phyloP scores from a whole-genome alignment of 1,284 basidiomycete species.

The Irpex lacteus region DNA sequence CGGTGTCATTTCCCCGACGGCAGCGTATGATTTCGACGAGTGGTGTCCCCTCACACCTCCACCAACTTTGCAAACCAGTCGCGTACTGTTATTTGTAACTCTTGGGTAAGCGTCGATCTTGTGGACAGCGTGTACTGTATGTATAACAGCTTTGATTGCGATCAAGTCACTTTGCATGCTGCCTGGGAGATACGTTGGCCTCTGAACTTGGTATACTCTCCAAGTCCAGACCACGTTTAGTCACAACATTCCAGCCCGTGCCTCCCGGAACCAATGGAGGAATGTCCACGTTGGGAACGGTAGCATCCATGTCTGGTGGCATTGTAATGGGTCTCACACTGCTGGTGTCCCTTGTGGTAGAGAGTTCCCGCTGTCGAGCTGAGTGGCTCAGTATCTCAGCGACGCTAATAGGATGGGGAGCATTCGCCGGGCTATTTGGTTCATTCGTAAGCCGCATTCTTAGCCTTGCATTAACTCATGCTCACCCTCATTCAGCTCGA shows the following conservation, averaged over 20 bases:
- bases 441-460: conserved; percentile 55
- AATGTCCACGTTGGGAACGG: conserved; percentile 73
- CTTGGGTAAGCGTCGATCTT: conserved; percentile 57
- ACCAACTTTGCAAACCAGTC: conserved; percentile 46
- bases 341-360: conserved; percentile 55
- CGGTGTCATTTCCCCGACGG: conserved; percentile 12
- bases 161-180: conserved; percentile 75
- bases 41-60: conserved; percentile 57
- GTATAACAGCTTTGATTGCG: not conserved
- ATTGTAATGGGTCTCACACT: conserved; percentile 65
- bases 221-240: conserved; percentile 60
- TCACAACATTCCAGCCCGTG: conserved; percentile 71
- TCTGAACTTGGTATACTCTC: conserved; percentile 87
- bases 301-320: conserved; percentile 76
- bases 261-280: conserved; percentile 94
- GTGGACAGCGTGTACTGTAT: not conserved
- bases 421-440: conserved; percentile 67
- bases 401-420: conserved; percentile 57
- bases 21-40: conserved; percentile 26
- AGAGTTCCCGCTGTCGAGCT: conserved; percentile 52
- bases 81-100: conserved; percentile 58
- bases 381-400: conserved; percentile 36
- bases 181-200: conserved; percentile 78
- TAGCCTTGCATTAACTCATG: conserved; percentile 5
- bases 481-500: conserved; percentile 55